phyloP scores from a whole-genome alignment of 192 early-diverging fungal genomes.

The Jimgerdemannia flammicorona region DNA sequence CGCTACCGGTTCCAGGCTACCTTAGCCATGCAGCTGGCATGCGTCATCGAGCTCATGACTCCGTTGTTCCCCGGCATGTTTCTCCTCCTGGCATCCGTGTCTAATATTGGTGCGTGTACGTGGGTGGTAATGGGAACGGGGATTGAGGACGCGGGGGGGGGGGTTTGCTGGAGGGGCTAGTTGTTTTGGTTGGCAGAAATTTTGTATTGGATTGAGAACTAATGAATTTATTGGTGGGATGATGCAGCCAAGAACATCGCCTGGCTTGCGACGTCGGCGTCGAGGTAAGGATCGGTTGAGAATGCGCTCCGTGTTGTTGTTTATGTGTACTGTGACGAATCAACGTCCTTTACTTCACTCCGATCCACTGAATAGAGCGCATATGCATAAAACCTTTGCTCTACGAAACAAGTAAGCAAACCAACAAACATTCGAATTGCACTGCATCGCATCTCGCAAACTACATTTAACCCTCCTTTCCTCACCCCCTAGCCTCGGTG shows the following conservation, averaged over 20 bases:
- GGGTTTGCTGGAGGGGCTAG: too few relatives aligned
- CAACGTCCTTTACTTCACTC: too few relatives aligned
- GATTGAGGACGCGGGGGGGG: neutral
- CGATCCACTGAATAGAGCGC: slow-evolving; percentile 40
- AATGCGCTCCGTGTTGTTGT: neutral
- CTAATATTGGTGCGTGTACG: slow-evolving; percentile 50
- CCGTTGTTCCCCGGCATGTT: slow-evolving; percentile 78
- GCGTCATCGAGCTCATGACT: slow-evolving; percentile 73
- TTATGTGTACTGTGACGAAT: neutral
- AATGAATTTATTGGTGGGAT: too few relatives aligned
- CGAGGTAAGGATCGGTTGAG: slow-evolving; percentile 30
- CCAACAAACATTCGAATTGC: neutral
- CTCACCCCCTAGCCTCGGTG: slow-evolving; percentile 54
- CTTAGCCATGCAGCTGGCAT: slow-evolving; percentile 68
- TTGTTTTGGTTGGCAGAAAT: neutral
- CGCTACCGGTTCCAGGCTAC: slow-evolving; percentile 75
- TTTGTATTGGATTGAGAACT: neutral
- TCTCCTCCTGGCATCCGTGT: slow-evolving; percentile 65
- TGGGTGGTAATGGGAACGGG: slow-evolving; percentile 36
- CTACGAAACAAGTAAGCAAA: slow-evolving; percentile 59
- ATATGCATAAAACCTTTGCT: slow-evolving; percentile 78
- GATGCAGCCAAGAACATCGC: slow-evolving; percentile 66
- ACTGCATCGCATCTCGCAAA: too few relatives aligned
- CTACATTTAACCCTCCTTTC: neutral
- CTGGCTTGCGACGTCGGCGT: slow-evolving; percentile 79